Evolutionary conservation across 495 filamentous ascomycete genomes (phyloP), one percentile per base, ranked within the genome.

Genomic region (Hamigera avellanea): DNA sequence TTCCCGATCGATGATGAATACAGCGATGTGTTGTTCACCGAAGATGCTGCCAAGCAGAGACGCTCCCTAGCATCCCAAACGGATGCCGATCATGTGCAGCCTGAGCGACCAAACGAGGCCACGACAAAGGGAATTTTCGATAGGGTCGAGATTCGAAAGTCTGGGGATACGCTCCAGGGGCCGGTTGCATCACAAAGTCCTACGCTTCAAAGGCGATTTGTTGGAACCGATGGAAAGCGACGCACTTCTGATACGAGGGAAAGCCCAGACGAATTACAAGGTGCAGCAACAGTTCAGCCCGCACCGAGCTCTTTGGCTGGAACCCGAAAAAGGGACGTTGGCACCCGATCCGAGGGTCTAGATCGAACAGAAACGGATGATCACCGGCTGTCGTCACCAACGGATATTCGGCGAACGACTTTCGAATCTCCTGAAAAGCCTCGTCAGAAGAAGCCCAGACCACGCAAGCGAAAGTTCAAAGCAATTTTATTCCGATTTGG

Each of bases 221-320:
- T 43, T 26, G n/a, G 26, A 10, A 16, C 29, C 12, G 42, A 47
- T 41, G 38, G 25, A 5, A 30, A 26, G 13, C 43, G 29, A 9
- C 41, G 36, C 12, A 10, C 7, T 13, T 46, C 35, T 4, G 44
- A 50, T 15, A 28, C 40, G 7, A 53, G 53, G 13, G 61, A 65
- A 26, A 69, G 66, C 33, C 46, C 60, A 2, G 67, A 70, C 49
- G 65, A 66, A 37, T 39, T 70, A 1, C 65, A 69, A 32, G 59
- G 55, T 4, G 63, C 50, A 8, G 54, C 49, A 26, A 62, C 59
- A 0, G 57, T 59, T 31, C 31, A 35, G 5, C 48, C 48, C 26
- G 17, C 45, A n/a, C 53, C 48, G 1, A 47, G 32, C 14, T 21
- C 30, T 16, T 33, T 52, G 6, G 14, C 19, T 23, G 31, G 13